Conservation (phyloP, 768 basidiomycete species). For the Suillus discolor region DNA sequence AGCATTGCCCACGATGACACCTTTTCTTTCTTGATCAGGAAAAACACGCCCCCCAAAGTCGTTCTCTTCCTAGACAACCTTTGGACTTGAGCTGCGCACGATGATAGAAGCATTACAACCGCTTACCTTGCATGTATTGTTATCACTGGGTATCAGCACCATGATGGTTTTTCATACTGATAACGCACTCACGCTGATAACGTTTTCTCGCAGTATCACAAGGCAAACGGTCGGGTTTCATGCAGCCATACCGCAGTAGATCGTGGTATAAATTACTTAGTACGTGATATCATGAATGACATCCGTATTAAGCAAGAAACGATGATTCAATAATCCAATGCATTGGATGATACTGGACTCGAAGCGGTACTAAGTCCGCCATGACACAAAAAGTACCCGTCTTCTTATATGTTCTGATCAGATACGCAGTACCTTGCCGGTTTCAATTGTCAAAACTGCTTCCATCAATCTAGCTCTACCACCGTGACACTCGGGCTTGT, state of each 20-base stretch:
- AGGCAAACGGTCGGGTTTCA: neutral
- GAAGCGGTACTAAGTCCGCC: neutral
- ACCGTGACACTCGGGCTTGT: neutral
- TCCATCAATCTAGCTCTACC: neutral
- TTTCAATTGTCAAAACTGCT: slow-evolving; percentile 1
- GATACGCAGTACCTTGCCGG: neutral
- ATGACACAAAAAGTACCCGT: neutral
- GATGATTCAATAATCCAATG: neutral
- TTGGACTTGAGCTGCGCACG: neutral
- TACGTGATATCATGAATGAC: neutral
- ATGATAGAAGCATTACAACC: neutral
- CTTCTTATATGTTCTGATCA: slow-evolving; percentile 1
- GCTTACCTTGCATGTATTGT: neutral
- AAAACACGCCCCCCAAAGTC: slow-evolving; percentile 2
- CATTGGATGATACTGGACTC: neutral
- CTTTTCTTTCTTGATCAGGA: slow-evolving; percentile 8
- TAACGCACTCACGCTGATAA: neutral
- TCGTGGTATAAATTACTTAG: neutral
- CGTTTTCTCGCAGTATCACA: neutral
- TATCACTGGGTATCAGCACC: neutral
- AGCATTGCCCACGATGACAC: neutral
- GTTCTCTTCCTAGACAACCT: neutral
- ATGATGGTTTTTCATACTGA: neutral
- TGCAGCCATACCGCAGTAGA: neutral
- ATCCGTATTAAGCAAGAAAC: neutral